Percentiles rank a stretch among this genome's conserved stretches.
phyloP scores from a whole-genome alignment of 306 rosid genomes.

The Mimosa pudica region DNA sequence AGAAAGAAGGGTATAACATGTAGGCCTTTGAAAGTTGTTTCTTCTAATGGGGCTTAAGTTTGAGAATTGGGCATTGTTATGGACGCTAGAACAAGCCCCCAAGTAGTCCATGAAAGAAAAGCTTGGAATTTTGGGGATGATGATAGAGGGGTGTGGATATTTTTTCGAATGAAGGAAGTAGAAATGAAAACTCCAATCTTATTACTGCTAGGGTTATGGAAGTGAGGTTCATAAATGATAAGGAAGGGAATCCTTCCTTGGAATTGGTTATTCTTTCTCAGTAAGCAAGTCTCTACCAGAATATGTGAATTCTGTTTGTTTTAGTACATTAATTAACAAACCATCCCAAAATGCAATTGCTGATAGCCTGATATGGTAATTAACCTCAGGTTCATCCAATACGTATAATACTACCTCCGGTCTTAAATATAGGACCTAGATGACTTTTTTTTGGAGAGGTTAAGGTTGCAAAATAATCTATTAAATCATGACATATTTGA shows the following conservation, averaged over 20 bases:
- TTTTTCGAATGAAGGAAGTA: not conserved
- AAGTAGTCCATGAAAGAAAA: conserved; percentile 33
- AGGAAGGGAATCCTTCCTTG: not conserved
- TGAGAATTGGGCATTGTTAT: conserved; percentile 20
- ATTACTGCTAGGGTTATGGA: not conserved
- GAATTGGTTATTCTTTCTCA: not conserved
- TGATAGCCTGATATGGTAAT: no score
- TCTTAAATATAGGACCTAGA: no score
- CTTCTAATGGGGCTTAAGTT: conserved; percentile 21
- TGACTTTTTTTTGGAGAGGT: no score
- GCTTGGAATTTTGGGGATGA: not conserved
- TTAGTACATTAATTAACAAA: no score
- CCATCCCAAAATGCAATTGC: no score
- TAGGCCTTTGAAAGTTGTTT: conserved; percentile 6
- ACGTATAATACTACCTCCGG: no score
- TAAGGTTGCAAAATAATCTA: no score
- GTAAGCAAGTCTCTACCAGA: no score
- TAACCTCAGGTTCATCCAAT: no score
- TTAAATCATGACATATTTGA: no score
- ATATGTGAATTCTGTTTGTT: no score
- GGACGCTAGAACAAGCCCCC: conserved; percentile 29
- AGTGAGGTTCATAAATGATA: not conserved
- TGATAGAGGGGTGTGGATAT: not conserved
- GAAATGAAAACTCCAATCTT: not conserved
- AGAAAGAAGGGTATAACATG: not conserved